phyloP scores from a whole-genome alignment of 805 yeast genomes.

The Suhomyces kilbournensis region DNA sequence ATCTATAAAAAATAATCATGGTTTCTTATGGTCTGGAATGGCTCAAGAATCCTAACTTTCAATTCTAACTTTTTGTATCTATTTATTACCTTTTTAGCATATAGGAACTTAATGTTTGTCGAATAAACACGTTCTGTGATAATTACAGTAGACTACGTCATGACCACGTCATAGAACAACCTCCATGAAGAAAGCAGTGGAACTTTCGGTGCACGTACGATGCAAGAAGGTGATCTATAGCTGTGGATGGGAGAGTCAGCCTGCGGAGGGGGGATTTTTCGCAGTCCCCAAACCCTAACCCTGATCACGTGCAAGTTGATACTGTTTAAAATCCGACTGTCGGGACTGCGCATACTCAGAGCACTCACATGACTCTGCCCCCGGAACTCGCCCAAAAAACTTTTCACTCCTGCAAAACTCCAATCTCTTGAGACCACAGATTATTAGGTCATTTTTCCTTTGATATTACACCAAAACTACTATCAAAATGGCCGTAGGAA shows the following conservation, averaged over 20 bases:
- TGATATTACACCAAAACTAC: not conserved
- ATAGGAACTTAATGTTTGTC: constrained; percentile 38
- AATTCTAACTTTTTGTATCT: constrained; percentile 13
- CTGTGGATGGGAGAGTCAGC: not conserved
- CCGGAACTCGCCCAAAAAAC: not conserved
- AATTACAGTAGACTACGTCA: not conserved
- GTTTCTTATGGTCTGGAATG: constrained; percentile 37
- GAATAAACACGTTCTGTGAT: constrained; percentile 38
- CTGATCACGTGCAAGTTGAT: not conserved
- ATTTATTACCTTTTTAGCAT: constrained; percentile 20
- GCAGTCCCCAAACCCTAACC: constrained; percentile 3
- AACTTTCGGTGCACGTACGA: not conserved
- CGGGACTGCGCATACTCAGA: not conserved
- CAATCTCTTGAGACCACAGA: not conserved
- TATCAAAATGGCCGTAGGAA: constrained; percentile 44
- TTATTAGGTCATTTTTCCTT: not conserved
- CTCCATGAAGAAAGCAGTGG: not conserved
- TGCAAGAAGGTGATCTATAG: not conserved
- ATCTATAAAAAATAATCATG: constrained; percentile 1
- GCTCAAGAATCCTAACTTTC: constrained; percentile 25
- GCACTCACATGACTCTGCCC: not conserved
- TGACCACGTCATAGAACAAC: too few species aligned
- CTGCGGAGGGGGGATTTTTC: not conserved
- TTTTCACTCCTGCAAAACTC: constrained; percentile 1
- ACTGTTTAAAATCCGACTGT: not conserved